Evolutionary conservation across 495 filamentous ascomycete genomes (phyloP).

Genomic region (Lindgomyces ingoldianus): DNA sequence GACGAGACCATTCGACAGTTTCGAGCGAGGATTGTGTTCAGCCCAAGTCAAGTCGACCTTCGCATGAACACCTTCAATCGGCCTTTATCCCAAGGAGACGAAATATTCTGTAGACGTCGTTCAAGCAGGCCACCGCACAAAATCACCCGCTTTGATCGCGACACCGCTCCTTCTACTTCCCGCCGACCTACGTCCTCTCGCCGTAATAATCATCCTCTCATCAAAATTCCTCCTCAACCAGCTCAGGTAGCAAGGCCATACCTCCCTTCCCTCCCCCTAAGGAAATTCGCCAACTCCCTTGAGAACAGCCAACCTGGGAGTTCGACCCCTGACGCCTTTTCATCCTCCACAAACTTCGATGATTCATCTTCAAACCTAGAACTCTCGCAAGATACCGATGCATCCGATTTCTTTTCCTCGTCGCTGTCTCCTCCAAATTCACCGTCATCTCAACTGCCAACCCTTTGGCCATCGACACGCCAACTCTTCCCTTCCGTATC

Average conservation of each 20-base stretch:
- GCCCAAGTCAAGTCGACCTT: slow-evolving; percentile 68
- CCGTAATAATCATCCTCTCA: neutral
- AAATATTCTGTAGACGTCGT: neutral
- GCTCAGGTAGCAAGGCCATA: slow-evolving; percentile 4
- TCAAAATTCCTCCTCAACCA: slow-evolving; percentile 2
- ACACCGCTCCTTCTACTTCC: neutral
- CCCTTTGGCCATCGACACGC: slow-evolving; percentile 36
- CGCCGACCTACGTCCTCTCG: neutral
- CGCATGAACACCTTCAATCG: slow-evolving; percentile 38
- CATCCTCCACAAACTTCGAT: slow-evolving; percentile 21
- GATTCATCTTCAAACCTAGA: slow-evolving; percentile 21
- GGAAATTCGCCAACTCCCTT: neutral
- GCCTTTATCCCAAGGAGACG: slow-evolving; percentile 23
- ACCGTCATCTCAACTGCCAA: slow-evolving; percentile 22
- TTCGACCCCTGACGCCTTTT: slow-evolving; percentile 12
- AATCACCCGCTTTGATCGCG: slow-evolving; percentile 9
- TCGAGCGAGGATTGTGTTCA: slow-evolving; percentile 76
- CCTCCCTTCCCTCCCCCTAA: slow-evolving; percentile 6
- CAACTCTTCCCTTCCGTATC: slow-evolving; percentile 35
- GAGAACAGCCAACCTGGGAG: neutral
- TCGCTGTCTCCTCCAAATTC: slow-evolving; percentile 29
- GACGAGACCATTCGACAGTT: slow-evolving; percentile 79
- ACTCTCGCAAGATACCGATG: slow-evolving; percentile 23
- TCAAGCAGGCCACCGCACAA: slow-evolving; percentile 7
- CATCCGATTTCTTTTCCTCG: slow-evolving; percentile 26